phyloP scores from a whole-genome alignment of 2,329 filamentous ascomycete genomes.

The Arthrinium puccinioides region DNA sequence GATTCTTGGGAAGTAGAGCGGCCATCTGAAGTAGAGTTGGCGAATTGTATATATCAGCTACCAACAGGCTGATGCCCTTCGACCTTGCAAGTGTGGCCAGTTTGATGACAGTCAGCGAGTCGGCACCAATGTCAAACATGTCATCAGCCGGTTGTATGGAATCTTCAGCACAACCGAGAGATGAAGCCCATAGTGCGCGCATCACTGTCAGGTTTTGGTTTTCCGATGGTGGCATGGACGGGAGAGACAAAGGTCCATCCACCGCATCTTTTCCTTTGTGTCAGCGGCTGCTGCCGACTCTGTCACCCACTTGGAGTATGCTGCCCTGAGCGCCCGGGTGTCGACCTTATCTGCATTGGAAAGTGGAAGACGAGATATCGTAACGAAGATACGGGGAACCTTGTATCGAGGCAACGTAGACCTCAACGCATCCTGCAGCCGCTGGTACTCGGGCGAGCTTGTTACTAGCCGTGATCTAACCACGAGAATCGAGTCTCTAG shows the following conservation, averaged over 20 bases:
- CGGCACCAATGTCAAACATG: slow-evolving; percentile 24
- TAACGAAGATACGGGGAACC: no score
- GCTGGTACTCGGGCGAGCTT: not conserved
- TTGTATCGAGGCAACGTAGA: no score
- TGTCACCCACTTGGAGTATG: not conserved
- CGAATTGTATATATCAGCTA: no score
- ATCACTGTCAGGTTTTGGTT: not conserved
- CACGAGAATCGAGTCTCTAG: no score
- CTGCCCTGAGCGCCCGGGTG: not conserved
- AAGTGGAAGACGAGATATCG: no score
- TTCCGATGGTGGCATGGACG: not conserved
- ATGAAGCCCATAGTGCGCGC: not conserved
- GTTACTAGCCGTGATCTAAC: not conserved
- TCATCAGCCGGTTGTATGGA: slow-evolving; percentile 9
- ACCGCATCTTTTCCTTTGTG: no score
- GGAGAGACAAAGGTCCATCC: no score
- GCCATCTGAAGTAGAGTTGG: no score
- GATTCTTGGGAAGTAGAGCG: no score
- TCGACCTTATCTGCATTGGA: no score
- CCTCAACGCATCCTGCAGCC: not conserved
- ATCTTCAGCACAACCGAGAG: not conserved
- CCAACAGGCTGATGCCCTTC: no score
- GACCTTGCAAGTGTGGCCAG: slow-evolving; percentile 32
- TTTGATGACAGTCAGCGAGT: slow-evolving; percentile 26
- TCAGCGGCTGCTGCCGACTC: no score